Percentiles rank a stretch among this genome's conserved stretches.
Conservation (phyloP, 75 land plant genomes). For the Pinus taeda region DNA sequence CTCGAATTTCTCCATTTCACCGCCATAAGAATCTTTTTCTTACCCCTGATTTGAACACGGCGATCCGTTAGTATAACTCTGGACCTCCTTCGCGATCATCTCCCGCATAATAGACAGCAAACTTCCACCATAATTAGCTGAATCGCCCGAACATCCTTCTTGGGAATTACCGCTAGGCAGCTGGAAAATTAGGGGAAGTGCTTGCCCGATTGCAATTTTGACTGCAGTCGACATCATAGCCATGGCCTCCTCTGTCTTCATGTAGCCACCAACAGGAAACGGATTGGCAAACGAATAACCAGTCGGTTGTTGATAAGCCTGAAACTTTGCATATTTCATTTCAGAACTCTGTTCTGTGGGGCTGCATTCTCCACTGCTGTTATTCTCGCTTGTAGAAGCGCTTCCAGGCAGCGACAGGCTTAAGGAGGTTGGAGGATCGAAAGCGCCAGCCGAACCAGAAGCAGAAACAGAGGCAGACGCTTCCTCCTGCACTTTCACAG, state of each 20-base stretch:
- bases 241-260: background rate
- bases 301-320: background rate
- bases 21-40: too few relatives aligned
- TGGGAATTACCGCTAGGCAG: background rate
- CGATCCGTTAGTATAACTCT: slow-evolving; percentile 41
- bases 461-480: background rate
- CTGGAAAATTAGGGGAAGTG: background rate
- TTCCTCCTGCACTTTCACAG: background rate
- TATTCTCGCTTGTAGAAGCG: slow-evolving; percentile 7
- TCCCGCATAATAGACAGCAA: slow-evolving; percentile 62
- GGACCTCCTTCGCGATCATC: slow-evolving; percentile 73
- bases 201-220: background rate
- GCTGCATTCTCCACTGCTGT: background rate
- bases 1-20: too few relatives aligned
- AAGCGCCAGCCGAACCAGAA: background rate
- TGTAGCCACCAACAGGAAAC: background rate
- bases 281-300: background rate
- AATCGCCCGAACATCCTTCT: background rate
- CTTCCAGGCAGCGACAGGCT: slow-evolving; percentile 20
- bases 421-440: slow-evolving; percentile 20
- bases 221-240: background rate
- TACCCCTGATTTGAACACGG: slow-evolving; percentile 6
- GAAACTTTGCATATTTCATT: background rate
- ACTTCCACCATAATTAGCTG: slow-evolving; percentile 21
- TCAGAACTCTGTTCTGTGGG: background rate